These are phyloP conservation scores for Nepenthes mirabilis DNA, from an alignment of 148 eudicot genomes.

Conservation along the genomic window DNA sequence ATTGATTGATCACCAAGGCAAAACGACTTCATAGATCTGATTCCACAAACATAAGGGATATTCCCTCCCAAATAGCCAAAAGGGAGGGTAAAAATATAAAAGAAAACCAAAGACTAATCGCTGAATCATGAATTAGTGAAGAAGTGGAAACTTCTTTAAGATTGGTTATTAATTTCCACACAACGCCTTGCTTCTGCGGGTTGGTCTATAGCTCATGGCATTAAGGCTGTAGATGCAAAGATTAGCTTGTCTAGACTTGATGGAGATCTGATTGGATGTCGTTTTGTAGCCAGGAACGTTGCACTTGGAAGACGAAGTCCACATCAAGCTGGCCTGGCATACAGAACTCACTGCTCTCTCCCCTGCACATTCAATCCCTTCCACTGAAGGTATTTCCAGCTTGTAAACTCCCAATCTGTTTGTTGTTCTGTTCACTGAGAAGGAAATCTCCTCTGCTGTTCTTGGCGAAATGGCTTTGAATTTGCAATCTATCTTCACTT, in stretches of 20 bases:
- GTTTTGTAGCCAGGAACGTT: slow-evolving; percentile 54
- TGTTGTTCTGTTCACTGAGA: slow-evolving; percentile 78
- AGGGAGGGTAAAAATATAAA: background rate
- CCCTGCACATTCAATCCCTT: slow-evolving; percentile 74
- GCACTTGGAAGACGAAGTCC: slow-evolving; percentile 42
- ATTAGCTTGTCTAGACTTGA: slow-evolving; percentile 54
- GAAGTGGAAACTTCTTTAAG: no score
- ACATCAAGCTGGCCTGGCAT: slow-evolving; percentile 60
- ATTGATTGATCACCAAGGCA: no score
- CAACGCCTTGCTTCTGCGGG: slow-evolving; percentile 32
- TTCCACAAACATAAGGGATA: no score
- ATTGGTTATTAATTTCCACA: slow-evolving; percentile 32
- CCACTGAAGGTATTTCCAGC: slow-evolving; percentile 65
- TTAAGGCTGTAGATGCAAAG: slow-evolving; percentile 62
- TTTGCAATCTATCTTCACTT: slow-evolving; percentile 77
- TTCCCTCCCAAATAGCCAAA: background rate
- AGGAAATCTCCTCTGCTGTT: slow-evolving; percentile 60
- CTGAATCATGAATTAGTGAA: background rate
- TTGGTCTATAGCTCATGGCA: slow-evolving; percentile 62
- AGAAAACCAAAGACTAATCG: background rate
- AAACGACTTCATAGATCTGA: no score
- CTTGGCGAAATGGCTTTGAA: slow-evolving; percentile 52
- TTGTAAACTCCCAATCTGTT: slow-evolving; percentile 60
- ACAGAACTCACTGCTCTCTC: slow-evolving; percentile 35
- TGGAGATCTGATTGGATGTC: slow-evolving; percentile 49